phyloP scores from a whole-genome alignment of 768 basidiomycete genomes.

The Lyophyllum semitale region DNA sequence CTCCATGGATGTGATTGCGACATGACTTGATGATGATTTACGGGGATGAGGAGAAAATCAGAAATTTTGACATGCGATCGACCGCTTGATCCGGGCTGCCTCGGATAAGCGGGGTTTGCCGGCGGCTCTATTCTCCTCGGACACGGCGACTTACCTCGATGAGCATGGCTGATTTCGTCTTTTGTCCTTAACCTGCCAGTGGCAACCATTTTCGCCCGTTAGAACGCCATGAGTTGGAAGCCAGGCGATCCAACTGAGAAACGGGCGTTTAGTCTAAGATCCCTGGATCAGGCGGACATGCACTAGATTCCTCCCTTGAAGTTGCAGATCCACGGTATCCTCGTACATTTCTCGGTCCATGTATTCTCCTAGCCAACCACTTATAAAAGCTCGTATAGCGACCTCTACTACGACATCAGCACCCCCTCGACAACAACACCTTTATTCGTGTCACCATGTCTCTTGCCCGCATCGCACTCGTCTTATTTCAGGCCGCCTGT shows the following conservation, averaged over 20 bases:
- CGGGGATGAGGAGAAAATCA: too few species aligned
- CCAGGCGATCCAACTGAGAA: not conserved
- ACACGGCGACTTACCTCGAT: too few species aligned
- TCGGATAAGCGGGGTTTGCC: not conserved
- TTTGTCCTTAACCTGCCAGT: too few species aligned
- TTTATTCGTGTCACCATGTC: constrained; percentile 30
- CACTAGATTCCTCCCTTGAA: constrained; percentile 12
- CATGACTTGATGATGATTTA: not conserved
- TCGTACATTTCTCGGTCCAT: too few species aligned
- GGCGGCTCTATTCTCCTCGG: not conserved
- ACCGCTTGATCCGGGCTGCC: not conserved
- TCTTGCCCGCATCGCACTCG: constrained; percentile 38
- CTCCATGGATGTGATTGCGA: constrained; percentile 48
- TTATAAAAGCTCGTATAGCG: constrained; percentile 15
- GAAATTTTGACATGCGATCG: too few species aligned
- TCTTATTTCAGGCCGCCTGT: constrained; percentile 40
- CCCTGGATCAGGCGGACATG: constrained; percentile 2
- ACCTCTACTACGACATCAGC: too few species aligned
- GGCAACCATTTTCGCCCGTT: too few species aligned
- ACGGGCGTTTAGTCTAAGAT: not conserved
- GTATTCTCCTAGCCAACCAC: not conserved
- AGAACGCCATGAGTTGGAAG: too few species aligned
- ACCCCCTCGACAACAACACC: not conserved
- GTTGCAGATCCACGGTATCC: constrained; percentile 16
- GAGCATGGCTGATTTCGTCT: not conserved